phyloP scores from a whole-genome alignment of 2,329 filamentous ascomycete genomes.

The Chaetomium strumarium region DNA sequence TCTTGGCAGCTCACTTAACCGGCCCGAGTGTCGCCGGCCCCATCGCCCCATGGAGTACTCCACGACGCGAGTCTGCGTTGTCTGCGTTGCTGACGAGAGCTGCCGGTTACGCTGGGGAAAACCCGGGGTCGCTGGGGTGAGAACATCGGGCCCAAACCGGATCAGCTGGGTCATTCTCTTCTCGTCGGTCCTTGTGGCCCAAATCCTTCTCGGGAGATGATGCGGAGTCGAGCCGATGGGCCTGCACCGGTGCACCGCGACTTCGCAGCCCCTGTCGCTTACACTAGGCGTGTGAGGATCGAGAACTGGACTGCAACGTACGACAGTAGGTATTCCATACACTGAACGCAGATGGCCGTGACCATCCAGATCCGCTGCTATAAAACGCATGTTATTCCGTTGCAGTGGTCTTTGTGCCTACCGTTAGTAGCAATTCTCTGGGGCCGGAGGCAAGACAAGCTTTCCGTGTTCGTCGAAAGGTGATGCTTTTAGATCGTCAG shows the following conservation, averaged over 20 bases:
- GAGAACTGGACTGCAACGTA: conserved; percentile 10
- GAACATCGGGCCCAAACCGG: conserved; percentile 21
- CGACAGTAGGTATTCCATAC: too few relatives aligned
- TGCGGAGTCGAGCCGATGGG: conserved; percentile 2
- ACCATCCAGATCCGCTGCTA: conserved; percentile 20
- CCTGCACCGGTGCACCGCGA: conserved; percentile 2
- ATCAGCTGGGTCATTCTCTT: conserved; percentile 16
- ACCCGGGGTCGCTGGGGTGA: conserved; percentile 14
- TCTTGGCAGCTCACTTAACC: conserved; percentile 23
- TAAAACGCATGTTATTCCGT: conserved; percentile 19
- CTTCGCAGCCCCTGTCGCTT: conserved; percentile 21
- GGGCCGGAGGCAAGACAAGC: conserved; percentile 18
- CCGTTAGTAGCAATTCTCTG: conserved; percentile 15
- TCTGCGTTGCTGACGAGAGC: not conserved
- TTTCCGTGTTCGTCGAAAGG: conserved; percentile 18
- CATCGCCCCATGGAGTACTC: conserved; percentile 16
- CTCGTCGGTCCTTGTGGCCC: not conserved
- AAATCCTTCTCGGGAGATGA: conserved; percentile 7
- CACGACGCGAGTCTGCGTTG: too few relatives aligned
- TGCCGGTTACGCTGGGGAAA: not conserved
- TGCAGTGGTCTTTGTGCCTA: conserved; percentile 23
- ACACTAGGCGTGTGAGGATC: conserved; percentile 11
- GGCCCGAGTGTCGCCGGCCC: conserved; percentile 27
- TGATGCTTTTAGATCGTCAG: conserved; percentile 11
- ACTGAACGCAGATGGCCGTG: conserved; percentile 15